These are phyloP conservation scores for Eucalyptus pauciflora DNA, from an alignment of 345 rosid genomes.

Conservation along the genomic window DNA sequence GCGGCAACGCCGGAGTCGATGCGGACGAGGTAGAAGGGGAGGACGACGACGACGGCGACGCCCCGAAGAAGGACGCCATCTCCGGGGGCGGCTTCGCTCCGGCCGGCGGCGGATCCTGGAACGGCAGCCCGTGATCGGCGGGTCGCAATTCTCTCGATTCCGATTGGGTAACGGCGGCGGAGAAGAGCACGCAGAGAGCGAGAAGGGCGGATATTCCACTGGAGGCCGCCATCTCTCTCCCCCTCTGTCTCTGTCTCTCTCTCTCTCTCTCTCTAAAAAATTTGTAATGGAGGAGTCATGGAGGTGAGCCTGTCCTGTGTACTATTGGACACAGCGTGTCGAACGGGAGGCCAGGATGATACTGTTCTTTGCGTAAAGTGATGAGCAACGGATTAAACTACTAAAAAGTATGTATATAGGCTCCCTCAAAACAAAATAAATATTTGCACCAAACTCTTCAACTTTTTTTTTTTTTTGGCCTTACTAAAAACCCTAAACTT, in stretches of 20 bases:
- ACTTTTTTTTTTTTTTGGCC: too few relatives aligned
- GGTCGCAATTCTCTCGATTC: constrained; percentile 3
- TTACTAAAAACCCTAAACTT: neutral
- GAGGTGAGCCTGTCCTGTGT: neutral
- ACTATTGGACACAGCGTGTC: neutral
- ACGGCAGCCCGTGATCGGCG: constrained; percentile 9
- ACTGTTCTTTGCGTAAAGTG: neutral
- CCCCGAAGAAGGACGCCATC: constrained; percentile 3
- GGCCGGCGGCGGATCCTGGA: neutral
- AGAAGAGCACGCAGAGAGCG: neutral
- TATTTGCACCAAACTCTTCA: neutral
- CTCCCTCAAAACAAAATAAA: neutral
- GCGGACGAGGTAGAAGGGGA: neutral
- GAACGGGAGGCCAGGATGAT: neutral
- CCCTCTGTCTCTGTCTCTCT: neutral
- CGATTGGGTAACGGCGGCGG: neutral
- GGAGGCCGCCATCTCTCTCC: neutral
- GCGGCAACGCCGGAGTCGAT: too few relatives aligned
- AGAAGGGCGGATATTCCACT: neutral
- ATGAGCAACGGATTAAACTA: neutral
- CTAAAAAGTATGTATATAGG: too few relatives aligned
- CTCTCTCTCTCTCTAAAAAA: neutral
- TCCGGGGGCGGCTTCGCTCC: neutral
- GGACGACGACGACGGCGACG: neutral
- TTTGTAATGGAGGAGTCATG: neutral